A percentile compares a stretch with the other conserved stretches of the same genome.
These are phyloP conservation scores for Breynia disticha DNA, from an alignment of 441 rosid genomes.

Conservation along the genomic window DNA sequence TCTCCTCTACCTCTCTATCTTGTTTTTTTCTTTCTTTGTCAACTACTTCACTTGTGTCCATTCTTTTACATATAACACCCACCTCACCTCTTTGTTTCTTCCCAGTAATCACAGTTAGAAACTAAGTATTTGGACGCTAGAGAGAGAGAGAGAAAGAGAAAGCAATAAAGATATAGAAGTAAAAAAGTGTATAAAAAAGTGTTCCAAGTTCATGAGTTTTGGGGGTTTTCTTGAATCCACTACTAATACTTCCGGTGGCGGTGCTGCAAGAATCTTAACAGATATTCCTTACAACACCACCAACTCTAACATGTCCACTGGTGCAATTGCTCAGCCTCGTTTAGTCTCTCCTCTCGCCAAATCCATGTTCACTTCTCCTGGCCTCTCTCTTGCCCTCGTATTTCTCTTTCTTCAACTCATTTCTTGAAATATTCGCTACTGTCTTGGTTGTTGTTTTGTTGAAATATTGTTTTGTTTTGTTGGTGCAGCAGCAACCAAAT, in stretches of 20 bases:
- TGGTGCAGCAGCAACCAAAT: conserved; percentile 52
- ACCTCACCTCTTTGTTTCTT: neutral
- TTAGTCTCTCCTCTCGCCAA: conserved; percentile 48
- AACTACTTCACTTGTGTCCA: neutral
- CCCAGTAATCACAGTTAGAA: too few species aligned
- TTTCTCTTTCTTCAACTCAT: neutral
- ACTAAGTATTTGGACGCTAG: too few species aligned
- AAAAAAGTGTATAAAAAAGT: conserved; percentile 1
- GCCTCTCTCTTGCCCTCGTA: conserved; percentile 85
- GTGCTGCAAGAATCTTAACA: conserved; percentile 54
- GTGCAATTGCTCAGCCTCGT: conserved; percentile 59
- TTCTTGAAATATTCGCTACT: neutral
- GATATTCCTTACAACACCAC: conserved; percentile 47
- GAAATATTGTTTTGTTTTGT: neutral
- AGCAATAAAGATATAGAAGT: neutral
- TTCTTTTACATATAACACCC: neutral
- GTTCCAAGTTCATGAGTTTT: conserved; percentile 64
- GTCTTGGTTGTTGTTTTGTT: conserved; percentile 1
- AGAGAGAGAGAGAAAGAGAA: neutral
- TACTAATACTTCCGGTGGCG: conserved; percentile 24
- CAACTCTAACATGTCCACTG: conserved; percentile 45
- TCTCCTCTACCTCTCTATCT: conserved; percentile 28
- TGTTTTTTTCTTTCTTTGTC: conserved; percentile 4
- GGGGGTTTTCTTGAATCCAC: conserved; percentile 72
- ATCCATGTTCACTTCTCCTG: conserved; percentile 53